Evolutionary conservation across 345 rosid genomes (phyloP), one percentile per base, ranked within the genome.

Genomic region (Salix brachista): DNA sequence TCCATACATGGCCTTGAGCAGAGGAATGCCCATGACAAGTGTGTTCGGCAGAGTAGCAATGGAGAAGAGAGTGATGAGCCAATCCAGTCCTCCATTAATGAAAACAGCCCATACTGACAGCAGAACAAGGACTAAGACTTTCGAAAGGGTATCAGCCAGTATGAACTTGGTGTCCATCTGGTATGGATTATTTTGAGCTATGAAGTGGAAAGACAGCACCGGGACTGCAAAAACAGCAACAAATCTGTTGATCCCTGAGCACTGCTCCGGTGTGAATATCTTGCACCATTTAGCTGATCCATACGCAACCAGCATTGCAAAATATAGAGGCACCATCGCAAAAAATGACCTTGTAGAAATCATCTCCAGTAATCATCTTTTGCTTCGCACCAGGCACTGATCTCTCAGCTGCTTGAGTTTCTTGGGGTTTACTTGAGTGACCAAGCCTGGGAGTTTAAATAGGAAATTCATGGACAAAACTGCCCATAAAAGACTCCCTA

Each of bases 1-100:
- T 6, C 87, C 88, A 50, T 88, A 88, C 89, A 88, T 88, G 72
- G 88, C 86, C 71, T 83, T 77, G 28, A 88, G 83, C 78, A 88
- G 54, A 65, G 91, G 91, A n/a, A 88, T 88, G 6, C 91, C 91
- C 89, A 86, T 88, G 54, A 88, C 91, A 4, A 88, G 84, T 3
- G 91, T 88, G 77, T 88, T 88, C 6, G 91, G 91, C 80, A 88
- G 71, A 41, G 88, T 84, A 7, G 89, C 74, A 1, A 86, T 71
- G 1, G 89, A 88, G 76, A 88, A 88, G 46, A 86, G 81, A 67
- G 89, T 88, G 78, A 88, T 88, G 28, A 84, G 80, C 91, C 91
- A 88, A 66, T 86, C 89, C 23, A 86, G 71, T 12, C 85, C 78
- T 17, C 87, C 86, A 2, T 71, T 37, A 72, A 75, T 81, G 74